Percentiles rank a stretch among this genome's conserved stretches.
Evolutionary conservation across 345 rosid genomes (phyloP).

Genomic region (Arabis hirsuta): DNA sequence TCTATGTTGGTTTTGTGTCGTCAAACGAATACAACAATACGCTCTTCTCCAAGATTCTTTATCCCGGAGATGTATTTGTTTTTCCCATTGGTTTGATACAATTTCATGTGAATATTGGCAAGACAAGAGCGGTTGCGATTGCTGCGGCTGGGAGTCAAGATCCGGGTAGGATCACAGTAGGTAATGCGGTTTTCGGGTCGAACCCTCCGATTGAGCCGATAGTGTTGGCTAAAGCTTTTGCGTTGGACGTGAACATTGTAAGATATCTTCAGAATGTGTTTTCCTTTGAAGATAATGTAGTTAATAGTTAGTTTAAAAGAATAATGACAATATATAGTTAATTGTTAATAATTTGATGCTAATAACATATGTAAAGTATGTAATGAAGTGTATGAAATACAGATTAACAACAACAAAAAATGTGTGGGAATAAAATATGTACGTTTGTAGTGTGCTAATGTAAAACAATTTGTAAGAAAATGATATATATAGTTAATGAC

Average conservation of each 20-base stretch:
- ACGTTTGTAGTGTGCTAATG: no score
- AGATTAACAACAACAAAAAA: no score
- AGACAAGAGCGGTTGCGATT: constrained; percentile 13
- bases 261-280: constrained; percentile 35
- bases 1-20: constrained; percentile 43
- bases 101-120: constrained; percentile 41
- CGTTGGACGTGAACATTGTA: constrained; percentile 34
- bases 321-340: no score
- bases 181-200: constrained; percentile 30
- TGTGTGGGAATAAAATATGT: no score
- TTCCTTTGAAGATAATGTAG: background rate
- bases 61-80: constrained; percentile 44
- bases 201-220: constrained; percentile 37
- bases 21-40: constrained; percentile 36
- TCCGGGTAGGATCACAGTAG: constrained; percentile 2
- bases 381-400: no score
- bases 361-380: no score
- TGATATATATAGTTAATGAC: no score
- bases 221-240: constrained; percentile 44
- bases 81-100: constrained; percentile 40
- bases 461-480: no score
- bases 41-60: constrained; percentile 39
- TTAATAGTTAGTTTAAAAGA: no score
- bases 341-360: no score
- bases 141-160: constrained; percentile 3